Conservation (phyloP, 768 basidiomycete genomes). For the Gloeostereum incarnatum region DNA sequence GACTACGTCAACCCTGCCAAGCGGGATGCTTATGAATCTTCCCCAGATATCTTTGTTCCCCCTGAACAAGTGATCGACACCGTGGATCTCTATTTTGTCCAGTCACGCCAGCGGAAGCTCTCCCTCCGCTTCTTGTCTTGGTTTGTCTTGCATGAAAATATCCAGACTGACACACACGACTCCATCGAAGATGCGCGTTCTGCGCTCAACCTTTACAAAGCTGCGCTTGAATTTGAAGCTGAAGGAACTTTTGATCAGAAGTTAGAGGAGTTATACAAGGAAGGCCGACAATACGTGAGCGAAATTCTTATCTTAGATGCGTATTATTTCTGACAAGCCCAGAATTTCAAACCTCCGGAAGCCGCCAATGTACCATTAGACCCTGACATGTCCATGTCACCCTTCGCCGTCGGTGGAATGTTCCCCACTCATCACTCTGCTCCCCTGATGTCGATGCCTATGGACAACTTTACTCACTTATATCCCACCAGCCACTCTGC, state of each 20-base stretch:
- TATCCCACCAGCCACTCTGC: no score
- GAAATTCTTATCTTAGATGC: not conserved
- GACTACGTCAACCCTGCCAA: not conserved
- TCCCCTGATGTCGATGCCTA: no score
- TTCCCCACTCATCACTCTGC: no score
- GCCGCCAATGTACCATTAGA: no score
- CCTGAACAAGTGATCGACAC: constrained; percentile 96
- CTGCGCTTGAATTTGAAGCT: constrained; percentile 68
- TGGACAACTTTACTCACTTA: no score
- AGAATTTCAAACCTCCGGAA: constrained; percentile 61
- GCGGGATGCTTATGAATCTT: not conserved
- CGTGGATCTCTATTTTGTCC: constrained; percentile 90
- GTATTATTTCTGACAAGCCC: constrained; percentile 1
- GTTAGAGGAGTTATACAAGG: constrained; percentile 76
- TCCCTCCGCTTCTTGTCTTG: constrained; percentile 91
- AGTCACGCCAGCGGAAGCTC: constrained; percentile 73
- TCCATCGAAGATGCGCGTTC: constrained; percentile 96
- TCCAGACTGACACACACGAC: constrained; percentile 92
- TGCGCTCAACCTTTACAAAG: constrained; percentile 78
- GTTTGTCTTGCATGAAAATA: constrained; percentile 86
- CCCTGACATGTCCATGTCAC: no score
- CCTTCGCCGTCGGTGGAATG: no score
- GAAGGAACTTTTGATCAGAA: constrained; percentile 77
- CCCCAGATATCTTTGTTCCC: constrained; percentile 87
- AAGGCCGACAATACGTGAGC: constrained; percentile 66